A percentile compares a stretch with the other conserved stretches of the same genome.
Evolutionary conservation across 1,284 basidiomycete species (phyloP).

Genomic region (Xerocomus minutiporus): DNA sequence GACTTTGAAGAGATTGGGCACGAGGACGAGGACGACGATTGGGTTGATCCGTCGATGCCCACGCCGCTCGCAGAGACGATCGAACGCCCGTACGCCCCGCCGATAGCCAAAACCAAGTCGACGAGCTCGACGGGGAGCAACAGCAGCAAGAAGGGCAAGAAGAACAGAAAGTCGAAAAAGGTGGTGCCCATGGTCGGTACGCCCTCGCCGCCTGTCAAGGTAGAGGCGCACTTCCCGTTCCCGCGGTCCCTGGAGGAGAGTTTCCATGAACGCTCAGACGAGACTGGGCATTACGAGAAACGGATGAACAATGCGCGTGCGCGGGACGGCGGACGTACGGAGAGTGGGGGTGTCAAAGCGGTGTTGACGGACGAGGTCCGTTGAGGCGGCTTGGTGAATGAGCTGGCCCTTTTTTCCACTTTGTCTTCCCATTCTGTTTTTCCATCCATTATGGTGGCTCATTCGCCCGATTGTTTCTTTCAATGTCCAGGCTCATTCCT

Average conservation of each 20-base stretch:
- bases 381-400: constrained; percentile 6
- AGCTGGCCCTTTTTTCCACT: neutral
- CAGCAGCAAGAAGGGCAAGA: constrained; percentile 26
- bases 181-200: constrained; percentile 37
- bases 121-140: constrained; percentile 26
- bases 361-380: constrained; percentile 45
- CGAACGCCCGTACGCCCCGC: constrained; percentile 34
- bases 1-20: constrained; percentile 36
- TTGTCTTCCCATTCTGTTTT: constrained; percentile 1
- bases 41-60: constrained; percentile 49
- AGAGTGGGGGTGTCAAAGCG: constrained; percentile 74
- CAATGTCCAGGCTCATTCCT: constrained; percentile 6
- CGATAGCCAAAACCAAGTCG: constrained; percentile 30
- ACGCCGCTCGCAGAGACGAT: constrained; percentile 33
- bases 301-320: constrained; percentile 65
- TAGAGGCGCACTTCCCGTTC: constrained; percentile 53
- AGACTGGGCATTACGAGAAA: constrained; percentile 38
- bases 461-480: neutral
- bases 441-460: neutral
- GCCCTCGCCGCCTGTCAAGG: constrained; percentile 32
- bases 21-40: constrained; percentile 49
- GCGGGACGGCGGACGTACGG: constrained; percentile 72
- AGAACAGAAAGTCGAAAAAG: constrained; percentile 31
- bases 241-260: constrained; percentile 46
- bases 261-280: constrained; percentile 23